phyloP scores from a whole-genome alignment of 768 basidiomycete genomes.

The Naganishia onofrii region DNA sequence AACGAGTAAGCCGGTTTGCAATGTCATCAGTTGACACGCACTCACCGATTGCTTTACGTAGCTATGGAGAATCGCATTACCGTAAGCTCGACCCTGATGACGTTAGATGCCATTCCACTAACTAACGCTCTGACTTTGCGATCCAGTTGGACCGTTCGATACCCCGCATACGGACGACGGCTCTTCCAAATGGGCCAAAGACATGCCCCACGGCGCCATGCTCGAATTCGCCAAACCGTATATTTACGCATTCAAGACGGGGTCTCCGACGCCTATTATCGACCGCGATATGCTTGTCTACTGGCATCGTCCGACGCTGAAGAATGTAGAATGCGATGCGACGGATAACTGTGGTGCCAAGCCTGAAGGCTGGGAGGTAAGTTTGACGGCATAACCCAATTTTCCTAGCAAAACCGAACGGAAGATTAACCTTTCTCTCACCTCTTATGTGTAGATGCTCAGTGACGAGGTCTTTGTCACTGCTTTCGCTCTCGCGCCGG shows the following conservation, averaged over 20 bases:
- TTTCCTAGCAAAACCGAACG: neutral
- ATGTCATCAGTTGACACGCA: too few relatives aligned
- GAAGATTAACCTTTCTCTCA: neutral
- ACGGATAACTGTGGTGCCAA: constrained; percentile 47
- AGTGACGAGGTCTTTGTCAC: constrained; percentile 49
- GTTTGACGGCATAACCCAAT: neutral
- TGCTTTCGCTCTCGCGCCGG: constrained; percentile 42
- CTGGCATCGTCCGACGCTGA: constrained; percentile 50
- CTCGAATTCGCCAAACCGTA: constrained; percentile 49
- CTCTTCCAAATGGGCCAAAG: constrained; percentile 44
- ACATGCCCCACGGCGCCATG: constrained; percentile 47
- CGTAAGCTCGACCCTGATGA: constrained; percentile 3
- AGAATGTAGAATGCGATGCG: constrained; percentile 44
- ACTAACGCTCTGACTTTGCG: neutral
- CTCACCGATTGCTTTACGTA: neutral
- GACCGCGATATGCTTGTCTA: constrained; percentile 47
- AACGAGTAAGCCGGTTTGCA: constrained; percentile 23
- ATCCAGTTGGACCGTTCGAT: constrained; percentile 43
- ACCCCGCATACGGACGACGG: constrained; percentile 49
- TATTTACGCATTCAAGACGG: constrained; percentile 50
- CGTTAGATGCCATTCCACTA: neutral
- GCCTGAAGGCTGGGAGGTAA: constrained; percentile 48
- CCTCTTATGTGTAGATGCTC: constrained; percentile 33
- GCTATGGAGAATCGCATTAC: constrained; percentile 47
- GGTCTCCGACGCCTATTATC: constrained; percentile 37